Evolutionary conservation across 257 asterid species (phyloP).

Genomic region (Solanum ahanhuiri): DNA sequence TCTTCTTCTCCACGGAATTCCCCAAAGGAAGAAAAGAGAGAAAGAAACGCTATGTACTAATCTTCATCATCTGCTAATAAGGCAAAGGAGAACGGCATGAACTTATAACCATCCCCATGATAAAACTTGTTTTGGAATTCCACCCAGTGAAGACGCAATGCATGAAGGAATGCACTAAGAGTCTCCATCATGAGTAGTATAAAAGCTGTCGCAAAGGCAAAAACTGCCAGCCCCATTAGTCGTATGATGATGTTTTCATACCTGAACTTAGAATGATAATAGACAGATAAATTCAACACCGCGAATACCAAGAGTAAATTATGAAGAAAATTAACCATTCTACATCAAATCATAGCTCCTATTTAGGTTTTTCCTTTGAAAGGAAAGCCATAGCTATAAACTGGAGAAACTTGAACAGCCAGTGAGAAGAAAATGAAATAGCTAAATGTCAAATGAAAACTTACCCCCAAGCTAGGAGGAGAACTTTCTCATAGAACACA

Average conservation of each 20-base stretch:
- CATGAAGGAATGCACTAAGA: conserved; percentile 91
- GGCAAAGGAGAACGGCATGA: conserved; percentile 72
- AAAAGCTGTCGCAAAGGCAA: conserved; percentile 81
- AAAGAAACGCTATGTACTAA: conserved; percentile 8
- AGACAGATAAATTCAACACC: neutral
- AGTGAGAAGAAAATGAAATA: neutral
- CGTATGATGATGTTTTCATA: conserved; percentile 66
- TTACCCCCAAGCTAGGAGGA: conserved; percentile 91
- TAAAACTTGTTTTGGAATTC: conserved; percentile 86
- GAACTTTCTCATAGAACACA: conserved; percentile 85
- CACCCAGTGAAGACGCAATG: conserved; percentile 93
- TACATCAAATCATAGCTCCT: neutral
- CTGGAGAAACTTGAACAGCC: neutral
- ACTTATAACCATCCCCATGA: conserved; percentile 85
- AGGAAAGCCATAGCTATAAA: neutral
- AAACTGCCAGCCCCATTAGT: conserved; percentile 67
- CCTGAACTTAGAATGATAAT: conserved; percentile 30
- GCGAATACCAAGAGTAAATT: neutral
- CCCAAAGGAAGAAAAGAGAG: neutral
- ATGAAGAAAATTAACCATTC: neutral
- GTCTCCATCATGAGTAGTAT: conserved; percentile 90
- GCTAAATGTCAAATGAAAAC: conserved; percentile 7
- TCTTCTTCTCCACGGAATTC: conserved; percentile 13
- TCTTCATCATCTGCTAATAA: conserved; percentile 43
- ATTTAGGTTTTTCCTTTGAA: neutral